phyloP scores from a whole-genome alignment of 495 filamentous ascomycete species.

The Penicillium taxi region DNA sequence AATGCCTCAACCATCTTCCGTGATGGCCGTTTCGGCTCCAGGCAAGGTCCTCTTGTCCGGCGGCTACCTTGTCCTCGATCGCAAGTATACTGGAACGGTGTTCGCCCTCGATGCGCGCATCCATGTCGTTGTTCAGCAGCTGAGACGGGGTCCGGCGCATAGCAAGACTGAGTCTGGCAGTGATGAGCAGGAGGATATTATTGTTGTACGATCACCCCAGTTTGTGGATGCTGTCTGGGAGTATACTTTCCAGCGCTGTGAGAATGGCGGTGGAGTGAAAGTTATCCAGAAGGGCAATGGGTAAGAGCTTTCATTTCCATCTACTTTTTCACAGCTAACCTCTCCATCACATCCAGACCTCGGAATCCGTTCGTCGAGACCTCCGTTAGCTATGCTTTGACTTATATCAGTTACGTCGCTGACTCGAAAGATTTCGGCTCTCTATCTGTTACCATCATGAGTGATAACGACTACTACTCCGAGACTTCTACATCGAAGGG shows the following conservation, averaged over 20 bases:
- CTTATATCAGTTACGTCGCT: conserved; percentile 57
- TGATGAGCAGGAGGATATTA: conserved; percentile 39
- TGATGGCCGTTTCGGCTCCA: conserved; percentile 74
- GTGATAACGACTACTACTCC: conserved; percentile 96
- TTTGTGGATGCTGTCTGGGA: conserved; percentile 81
- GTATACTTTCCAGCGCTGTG: conserved; percentile 63
- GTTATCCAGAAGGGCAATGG: conserved; percentile 65
- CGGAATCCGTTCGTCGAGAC: conserved; percentile 87
- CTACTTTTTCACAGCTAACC: too few relatives aligned
- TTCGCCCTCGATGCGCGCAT: conserved; percentile 93
- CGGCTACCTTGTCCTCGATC: conserved; percentile 90
- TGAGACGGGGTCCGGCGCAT: conserved; percentile 29
- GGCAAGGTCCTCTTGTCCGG: conserved; percentile 94
- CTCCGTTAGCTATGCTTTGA: conserved; percentile 77
- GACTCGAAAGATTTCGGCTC: conserved; percentile 54
- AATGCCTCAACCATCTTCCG: conserved; percentile 17
- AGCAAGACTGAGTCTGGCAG: conserved; percentile 17
- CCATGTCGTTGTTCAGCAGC: conserved; percentile 65
- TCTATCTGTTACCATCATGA: conserved; percentile 74
- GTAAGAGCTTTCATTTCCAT: conserved; percentile 47
- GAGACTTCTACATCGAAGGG: conserved; percentile 43
- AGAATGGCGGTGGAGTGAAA: conserved; percentile 64
- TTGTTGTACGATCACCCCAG: conserved; percentile 84
- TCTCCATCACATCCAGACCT: conserved; percentile 17
- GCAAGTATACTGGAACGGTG: conserved; percentile 77